Percentiles rank a stretch among this genome's conserved stretches.
phyloP scores from a whole-genome alignment of 805 yeast genomes.

The Jamesozyma lodderae region DNA sequence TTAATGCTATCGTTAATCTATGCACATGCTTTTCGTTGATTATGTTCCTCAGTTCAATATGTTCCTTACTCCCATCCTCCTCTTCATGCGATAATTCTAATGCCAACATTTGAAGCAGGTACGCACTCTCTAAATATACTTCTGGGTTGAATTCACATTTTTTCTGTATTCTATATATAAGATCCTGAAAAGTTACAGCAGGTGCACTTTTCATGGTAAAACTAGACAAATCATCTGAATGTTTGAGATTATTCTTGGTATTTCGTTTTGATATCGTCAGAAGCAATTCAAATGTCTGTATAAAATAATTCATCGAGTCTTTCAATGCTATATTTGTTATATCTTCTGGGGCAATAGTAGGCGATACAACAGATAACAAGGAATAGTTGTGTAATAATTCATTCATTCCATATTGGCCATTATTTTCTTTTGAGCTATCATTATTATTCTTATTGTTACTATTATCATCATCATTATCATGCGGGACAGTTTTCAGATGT shows the following conservation, averaged over 20 bases:
- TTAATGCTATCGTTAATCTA: slow-evolving; percentile 36
- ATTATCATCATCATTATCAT: not conserved
- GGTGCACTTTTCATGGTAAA: slow-evolving; percentile 28
- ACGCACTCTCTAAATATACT: slow-evolving; percentile 22
- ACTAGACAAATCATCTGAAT: slow-evolving; percentile 1
- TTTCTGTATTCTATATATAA: slow-evolving; percentile 22
- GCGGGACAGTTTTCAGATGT: not conserved
- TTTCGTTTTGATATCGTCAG: not conserved
- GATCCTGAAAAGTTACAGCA: slow-evolving; percentile 17
- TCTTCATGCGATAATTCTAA: slow-evolving; percentile 11
- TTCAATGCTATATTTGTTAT: not conserved
- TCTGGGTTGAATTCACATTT: slow-evolving; percentile 25
- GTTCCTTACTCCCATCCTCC: slow-evolving; percentile 1
- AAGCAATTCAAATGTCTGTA: slow-evolving; percentile 1
- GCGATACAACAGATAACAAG: no score
- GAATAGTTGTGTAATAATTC: no score
- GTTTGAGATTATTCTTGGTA: not conserved
- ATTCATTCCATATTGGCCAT: no score
- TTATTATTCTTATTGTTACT: no score
- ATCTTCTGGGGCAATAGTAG: not conserved
- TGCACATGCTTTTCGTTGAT: slow-evolving; percentile 33
- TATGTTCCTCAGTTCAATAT: slow-evolving; percentile 19
- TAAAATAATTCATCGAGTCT: slow-evolving; percentile 5
- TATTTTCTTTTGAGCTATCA: no score
- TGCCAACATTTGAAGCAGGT: slow-evolving; percentile 18